Base-by-base conservation (phyloP, 1,139 yeast species). In the Yamadazyma pseudoaaseri region DNA sequence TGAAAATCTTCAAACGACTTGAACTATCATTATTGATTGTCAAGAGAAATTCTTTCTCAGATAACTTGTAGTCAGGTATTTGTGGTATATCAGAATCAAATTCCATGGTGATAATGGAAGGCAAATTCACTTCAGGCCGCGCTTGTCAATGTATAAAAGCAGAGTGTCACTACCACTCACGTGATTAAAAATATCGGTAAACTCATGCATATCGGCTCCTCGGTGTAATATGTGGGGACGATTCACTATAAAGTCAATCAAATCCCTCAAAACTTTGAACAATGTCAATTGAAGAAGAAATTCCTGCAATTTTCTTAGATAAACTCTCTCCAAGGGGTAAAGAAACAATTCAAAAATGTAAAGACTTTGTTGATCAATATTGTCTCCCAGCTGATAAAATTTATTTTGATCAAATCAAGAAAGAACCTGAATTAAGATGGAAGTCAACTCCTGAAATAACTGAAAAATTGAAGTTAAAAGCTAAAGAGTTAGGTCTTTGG, bases 11-110 rank as follows among this genome's bases (percentile, higher is more conserved):
- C 11, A 62, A 39, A 20, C 54, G 68, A 29, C 56, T 53, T 38
- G 53, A 53, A 29, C 62, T 48, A 18, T 54, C 58, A 3, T 70
- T 63, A 8, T 43, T 34, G 12, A 42, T 39, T 23, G 39, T 62
- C 40, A 86, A 67, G 34, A 79, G 70, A 57, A 85, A 89, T 33
- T 89, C 86, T 42, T 76, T 70, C 53, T 87, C 90, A 12, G 96
- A 82, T 33, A 90, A 76, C 44, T 69, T 71, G 60, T 84, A 83
- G 56, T 89, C 89, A 20, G 97, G 97, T 34, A 86, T 76, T 50
- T 73, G 71, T 32, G 78, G 74, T 18, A 78, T 68, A 43, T 70
- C 80, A 31, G 78, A 63, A 29, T 61, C 69, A 43, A 51, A 55
- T 33, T 55, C 62, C 72, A 66, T 66, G 35, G 31, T 51, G 37